Conservation (phyloP, 1,284 basidiomycete species). For the Microbotryum intermedium region DNA sequence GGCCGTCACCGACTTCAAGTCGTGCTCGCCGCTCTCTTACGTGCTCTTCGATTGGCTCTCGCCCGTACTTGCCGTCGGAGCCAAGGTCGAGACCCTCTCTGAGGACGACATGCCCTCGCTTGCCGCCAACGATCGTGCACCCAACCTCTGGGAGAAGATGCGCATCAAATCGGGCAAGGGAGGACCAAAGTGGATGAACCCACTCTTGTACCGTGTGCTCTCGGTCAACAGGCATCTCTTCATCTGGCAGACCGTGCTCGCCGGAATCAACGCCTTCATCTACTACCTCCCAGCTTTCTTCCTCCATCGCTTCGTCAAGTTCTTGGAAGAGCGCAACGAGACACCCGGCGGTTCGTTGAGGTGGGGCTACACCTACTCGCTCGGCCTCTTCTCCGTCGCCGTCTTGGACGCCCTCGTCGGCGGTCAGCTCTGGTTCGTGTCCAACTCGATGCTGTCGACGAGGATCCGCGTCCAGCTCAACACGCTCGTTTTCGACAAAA, state of each 20-base stretch:
- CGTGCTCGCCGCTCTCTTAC: conserved; percentile 23
- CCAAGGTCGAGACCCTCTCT: conserved; percentile 13
- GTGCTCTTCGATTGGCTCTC: conserved; percentile 31
- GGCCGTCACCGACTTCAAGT: conserved; percentile 4
- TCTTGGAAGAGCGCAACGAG: conserved; percentile 50
- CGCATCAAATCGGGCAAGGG: neutral
- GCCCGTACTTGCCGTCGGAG: conserved; percentile 17
- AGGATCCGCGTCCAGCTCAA: conserved; percentile 68
- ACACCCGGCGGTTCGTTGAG: conserved; percentile 14
- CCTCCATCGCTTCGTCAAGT: conserved; percentile 58
- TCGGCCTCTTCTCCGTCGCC: conserved; percentile 58
- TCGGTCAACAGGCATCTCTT: conserved; percentile 39
- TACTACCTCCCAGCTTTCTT: conserved; percentile 67
- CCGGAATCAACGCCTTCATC: conserved; percentile 51
- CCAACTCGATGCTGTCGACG: conserved; percentile 53
- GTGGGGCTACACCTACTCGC: conserved; percentile 45
- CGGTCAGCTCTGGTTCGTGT: conserved; percentile 44
- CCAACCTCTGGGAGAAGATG: conserved; percentile 20
- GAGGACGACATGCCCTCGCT: conserved; percentile 27
- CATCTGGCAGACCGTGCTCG: conserved; percentile 47
- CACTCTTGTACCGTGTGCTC: conserved; percentile 38
- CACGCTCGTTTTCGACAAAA: conserved; percentile 77
- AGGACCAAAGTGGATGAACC: conserved; percentile 23
- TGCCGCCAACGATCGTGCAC: conserved; percentile 21
- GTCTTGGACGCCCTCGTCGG: conserved; percentile 47